These are phyloP conservation scores for Coelastrella sp. DNA, from an alignment of 139 green algal genomes.

Conservation along the genomic window DNA sequence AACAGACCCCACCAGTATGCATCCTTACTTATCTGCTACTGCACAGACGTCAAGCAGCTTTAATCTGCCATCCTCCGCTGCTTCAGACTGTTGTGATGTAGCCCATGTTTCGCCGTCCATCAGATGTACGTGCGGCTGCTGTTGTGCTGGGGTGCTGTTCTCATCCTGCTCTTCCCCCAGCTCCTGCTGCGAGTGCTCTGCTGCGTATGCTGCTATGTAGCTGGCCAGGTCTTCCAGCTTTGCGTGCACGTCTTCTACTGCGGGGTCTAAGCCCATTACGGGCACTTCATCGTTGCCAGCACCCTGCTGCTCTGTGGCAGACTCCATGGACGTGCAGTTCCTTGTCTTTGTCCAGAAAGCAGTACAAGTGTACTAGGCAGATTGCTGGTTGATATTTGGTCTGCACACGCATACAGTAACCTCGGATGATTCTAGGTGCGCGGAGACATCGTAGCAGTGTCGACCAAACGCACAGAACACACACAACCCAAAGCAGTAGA, in stretches of 20 bases:
- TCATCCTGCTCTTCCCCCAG: not conserved
- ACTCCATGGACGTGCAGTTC: not conserved
- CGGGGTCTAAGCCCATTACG: too few species aligned
- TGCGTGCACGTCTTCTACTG: too few species aligned
- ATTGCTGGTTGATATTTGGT: too few species aligned
- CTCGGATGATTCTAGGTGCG: too few species aligned
- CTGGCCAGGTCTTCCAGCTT: not conserved
- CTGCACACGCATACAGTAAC: too few species aligned
- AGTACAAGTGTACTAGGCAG: too few species aligned
- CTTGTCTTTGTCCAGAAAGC: too few species aligned
- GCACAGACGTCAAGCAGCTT: constrained; percentile 17
- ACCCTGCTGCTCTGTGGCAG: not conserved
- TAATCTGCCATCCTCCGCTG: not conserved
- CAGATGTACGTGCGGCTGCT: not conserved
- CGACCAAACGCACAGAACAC: too few species aligned
- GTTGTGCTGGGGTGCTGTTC: not conserved
- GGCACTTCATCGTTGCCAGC: not conserved
- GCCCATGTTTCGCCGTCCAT: not conserved
- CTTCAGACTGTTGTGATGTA: constrained; percentile 14
- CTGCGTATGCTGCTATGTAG: not conserved
- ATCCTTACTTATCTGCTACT: constrained; percentile 7
- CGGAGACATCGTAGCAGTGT: too few species aligned
- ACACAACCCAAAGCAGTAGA: too few species aligned
- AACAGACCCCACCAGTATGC: too few species aligned
- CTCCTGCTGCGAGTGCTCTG: not conserved